A percentile compares a stretch with the other conserved stretches of the same genome.
phyloP scores from a whole-genome alignment of 2,329 filamentous ascomycete species.

The Myriosclerotinia scirpicola region DNA sequence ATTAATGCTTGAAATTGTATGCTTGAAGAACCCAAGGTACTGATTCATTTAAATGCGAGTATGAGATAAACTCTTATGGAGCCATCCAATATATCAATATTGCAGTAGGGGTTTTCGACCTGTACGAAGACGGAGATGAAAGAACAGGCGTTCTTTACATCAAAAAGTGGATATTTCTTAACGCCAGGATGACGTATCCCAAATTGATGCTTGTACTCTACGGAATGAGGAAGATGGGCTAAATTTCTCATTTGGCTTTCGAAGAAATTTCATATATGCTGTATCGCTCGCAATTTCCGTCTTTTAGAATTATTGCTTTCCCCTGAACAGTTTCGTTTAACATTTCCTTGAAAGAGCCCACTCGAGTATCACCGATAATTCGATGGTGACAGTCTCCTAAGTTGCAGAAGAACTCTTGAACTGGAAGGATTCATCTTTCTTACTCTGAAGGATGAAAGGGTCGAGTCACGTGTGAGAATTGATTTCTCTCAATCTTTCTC shows the following conservation, averaged over 20 bases:
- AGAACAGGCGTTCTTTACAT: background rate
- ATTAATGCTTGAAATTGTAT: background rate
- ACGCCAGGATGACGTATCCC: conserved; percentile 3
- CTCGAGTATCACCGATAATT: too few species aligned
- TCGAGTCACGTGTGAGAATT: background rate
- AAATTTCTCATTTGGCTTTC: background rate
- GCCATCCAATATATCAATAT: too few species aligned
- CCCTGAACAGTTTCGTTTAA: too few species aligned
- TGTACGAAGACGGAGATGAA: background rate
- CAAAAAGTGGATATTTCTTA: background rate
- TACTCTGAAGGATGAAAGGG: background rate
- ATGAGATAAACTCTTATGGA: too few species aligned
- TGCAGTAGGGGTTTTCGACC: too few species aligned
- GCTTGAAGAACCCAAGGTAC: too few species aligned
- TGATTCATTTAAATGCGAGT: too few species aligned
- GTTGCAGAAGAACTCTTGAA: background rate
- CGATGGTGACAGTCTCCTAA: background rate
- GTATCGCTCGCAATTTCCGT: background rate
- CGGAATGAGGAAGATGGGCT: background rate
- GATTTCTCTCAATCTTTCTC: background rate
- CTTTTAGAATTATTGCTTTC: background rate
- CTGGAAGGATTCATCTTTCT: too few species aligned
- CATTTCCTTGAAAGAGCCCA: too few species aligned
- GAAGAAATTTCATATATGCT: background rate
- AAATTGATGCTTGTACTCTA: background rate